Conservation (phyloP, 306 rosid genomes). For the Senna siamea region DNA sequence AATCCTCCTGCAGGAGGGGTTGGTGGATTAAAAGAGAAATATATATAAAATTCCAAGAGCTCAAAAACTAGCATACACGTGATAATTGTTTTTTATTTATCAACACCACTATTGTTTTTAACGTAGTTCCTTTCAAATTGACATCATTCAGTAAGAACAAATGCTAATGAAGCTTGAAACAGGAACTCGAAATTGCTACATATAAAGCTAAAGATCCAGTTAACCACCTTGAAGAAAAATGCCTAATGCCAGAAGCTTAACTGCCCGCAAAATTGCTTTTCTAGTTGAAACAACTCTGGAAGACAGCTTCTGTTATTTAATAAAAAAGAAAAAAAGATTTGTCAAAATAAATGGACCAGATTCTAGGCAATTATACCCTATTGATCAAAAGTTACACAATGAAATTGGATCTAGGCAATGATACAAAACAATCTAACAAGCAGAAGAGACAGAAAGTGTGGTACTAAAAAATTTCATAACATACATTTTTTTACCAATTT, state of each 20-base stretch:
- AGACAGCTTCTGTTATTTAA: slow-evolving; percentile 60
- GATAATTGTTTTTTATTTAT: neutral
- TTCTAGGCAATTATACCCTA: neutral
- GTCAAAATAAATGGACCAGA: slow-evolving; percentile 18
- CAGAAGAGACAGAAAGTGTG: neutral
- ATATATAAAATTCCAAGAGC: neutral
- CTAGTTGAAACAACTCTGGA: slow-evolving; percentile 62
- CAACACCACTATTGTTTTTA: neutral
- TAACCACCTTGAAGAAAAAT: slow-evolving; percentile 83
- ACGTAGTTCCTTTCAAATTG: slow-evolving; percentile 6
- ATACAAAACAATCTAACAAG: neutral
- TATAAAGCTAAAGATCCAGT: slow-evolving; percentile 32
- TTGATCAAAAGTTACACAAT: too few relatives aligned
- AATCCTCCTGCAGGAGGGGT: slow-evolving; percentile 70
- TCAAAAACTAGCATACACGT: neutral
- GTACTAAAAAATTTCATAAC: neutral
- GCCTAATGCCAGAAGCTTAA: slow-evolving; percentile 85
- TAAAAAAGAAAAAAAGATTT: slow-evolving; percentile 23
- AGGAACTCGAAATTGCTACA: slow-evolving; percentile 14
- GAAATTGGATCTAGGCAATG: too few relatives aligned
- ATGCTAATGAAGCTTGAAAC: slow-evolving; percentile 19
- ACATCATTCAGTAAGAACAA: slow-evolving; percentile 1
- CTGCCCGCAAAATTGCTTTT: slow-evolving; percentile 67
- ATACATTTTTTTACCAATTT: neutral
- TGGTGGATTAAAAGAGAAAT: slow-evolving; percentile 22